A percentile compares a stretch with the other conserved stretches of the same genome.
phyloP scores from a whole-genome alignment of 2,329 filamentous ascomycete species.

The Curvularia spicifera region DNA sequence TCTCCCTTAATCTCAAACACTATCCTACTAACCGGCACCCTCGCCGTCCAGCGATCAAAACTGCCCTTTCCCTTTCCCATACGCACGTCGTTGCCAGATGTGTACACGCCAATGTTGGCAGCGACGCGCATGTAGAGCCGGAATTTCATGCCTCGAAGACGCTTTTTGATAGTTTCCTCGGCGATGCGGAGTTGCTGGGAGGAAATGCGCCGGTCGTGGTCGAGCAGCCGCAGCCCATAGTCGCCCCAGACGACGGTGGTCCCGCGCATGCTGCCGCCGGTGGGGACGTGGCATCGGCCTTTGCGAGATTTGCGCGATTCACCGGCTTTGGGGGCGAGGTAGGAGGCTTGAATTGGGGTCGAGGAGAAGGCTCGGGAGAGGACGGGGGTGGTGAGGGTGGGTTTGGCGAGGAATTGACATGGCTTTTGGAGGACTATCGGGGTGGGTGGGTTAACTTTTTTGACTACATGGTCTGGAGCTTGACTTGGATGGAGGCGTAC shows the following conservation, averaged over 20 bases:
- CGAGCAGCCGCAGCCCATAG: conserved; percentile 90
- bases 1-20: conserved; percentile 92
- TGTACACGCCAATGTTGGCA: conserved; percentile 94
- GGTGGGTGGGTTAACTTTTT: neutral
- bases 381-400: neutral
- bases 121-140: conserved; percentile 88
- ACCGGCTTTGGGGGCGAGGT: conserved; percentile 81
- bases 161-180: conserved; percentile 89
- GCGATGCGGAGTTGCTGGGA: conserved; percentile 86
- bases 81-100: conserved; percentile 93
- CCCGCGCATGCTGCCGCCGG: conserved; percentile 87
- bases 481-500: conserved; percentile 16
- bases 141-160: conserved; percentile 89
- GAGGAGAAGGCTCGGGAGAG: conserved; percentile 72
- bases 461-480: too few relatives aligned
- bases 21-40: conserved; percentile 88
- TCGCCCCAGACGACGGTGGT: conserved; percentile 97
- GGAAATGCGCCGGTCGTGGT: conserved; percentile 90
- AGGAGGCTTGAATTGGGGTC: conserved; percentile 67
- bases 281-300: conserved; percentile 84
- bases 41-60: conserved; percentile 94
- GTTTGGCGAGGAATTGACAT: conserved; percentile 47
- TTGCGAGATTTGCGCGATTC: conserved; percentile 89
- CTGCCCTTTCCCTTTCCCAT: conserved; percentile 99
- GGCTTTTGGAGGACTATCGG: conserved; percentile 26